A percentile compares a stretch with the other conserved stretches of the same genome.
Evolutionary conservation across 495 filamentous ascomycete genomes (phyloP).

Genomic region (Margaritispora aquatica): DNA sequence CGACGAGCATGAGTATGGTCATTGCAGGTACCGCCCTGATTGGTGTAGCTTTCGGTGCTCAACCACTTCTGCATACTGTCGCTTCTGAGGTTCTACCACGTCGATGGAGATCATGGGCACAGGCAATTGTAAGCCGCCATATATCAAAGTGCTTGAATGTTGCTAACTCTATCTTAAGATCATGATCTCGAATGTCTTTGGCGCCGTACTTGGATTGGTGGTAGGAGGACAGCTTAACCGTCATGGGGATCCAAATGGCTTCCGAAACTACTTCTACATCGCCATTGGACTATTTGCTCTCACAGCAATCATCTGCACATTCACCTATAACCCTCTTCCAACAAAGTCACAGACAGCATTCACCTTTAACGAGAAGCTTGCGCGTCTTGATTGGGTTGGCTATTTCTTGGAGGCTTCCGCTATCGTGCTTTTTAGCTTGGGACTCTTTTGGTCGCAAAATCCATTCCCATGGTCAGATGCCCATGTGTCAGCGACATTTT

Average conservation of each 20-base stretch:
- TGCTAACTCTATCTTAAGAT: too few relatives aligned
- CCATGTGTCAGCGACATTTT: constrained; percentile 27
- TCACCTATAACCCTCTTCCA: constrained; percentile 26
- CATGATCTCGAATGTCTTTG: too few relatives aligned
- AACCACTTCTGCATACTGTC: constrained; percentile 31
- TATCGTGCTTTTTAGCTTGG: constrained; percentile 28
- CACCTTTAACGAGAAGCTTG: constrained; percentile 24
- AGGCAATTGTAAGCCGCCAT: constrained; percentile 26
- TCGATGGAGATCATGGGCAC: constrained; percentile 24
- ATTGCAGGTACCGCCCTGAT: constrained; percentile 28
- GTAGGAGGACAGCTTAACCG: constrained; percentile 25
- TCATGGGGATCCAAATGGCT: constrained; percentile 22
- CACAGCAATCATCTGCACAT: constrained; percentile 16
- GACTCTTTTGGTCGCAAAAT: constrained; percentile 31
- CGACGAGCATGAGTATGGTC: constrained; percentile 26
- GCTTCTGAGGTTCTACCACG: constrained; percentile 31
- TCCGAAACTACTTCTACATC: constrained; percentile 29
- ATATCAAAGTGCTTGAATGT: too few relatives aligned
- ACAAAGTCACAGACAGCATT: constrained; percentile 8
- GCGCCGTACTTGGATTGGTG: constrained; percentile 12
- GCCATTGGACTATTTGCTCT: constrained; percentile 17
- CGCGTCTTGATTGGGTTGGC: constrained; percentile 30
- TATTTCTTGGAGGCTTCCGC: constrained; percentile 26
- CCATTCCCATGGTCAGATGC: constrained; percentile 30
- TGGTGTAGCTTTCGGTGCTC: constrained; percentile 26